Base-by-base conservation (phyloP, 345 rosid species). In the Turnera subulata region DNA sequence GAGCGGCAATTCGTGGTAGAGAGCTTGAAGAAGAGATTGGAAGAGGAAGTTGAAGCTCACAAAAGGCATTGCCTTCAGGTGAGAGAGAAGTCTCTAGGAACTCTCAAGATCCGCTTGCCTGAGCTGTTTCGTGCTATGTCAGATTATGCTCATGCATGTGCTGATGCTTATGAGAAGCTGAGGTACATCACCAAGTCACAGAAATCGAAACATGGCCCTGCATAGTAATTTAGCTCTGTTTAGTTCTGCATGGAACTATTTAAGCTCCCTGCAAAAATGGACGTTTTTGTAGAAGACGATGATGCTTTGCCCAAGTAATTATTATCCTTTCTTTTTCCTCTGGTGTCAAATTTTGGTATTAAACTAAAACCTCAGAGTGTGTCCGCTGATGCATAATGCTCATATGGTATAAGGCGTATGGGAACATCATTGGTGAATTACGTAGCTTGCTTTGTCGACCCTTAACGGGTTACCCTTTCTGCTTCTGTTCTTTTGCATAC, bases 61-160 rank as follows among this genome's bases (percentile, higher is more conserved):
- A 71, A 65, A 56, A 89, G 83, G 55, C 88, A 83, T 33, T 83
- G 98, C 75, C 55, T 82, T 69, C 98, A 92, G 69, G 97, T 86
- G 39, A 81, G 95, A 56, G 98, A 91, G 68, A 91, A 91, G 70
- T 91, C 96, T 15, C 71, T 91, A 4, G 90, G 90, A 58, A 91
- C 70, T 61, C 82, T 91, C 50, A 89, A 86, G 72, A 73, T 78
- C 6, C 84, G 89, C 13, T 55, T 89, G 75, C 97, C 97, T 1
- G 98, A 92, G 67, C 79, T 92, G 46, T 92, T 89, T 61, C 84
- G 89, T 0, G 91, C 95, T 0, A 38, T 92, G 76, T 79, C 95
- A 17, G 86, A 85, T 69, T 85, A 82, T 58, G 68, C 95, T 18
- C 85, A 73, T 16, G 76, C 89, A 22, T 89, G 88, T 68, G 76